phyloP scores from a whole-genome alignment of 106 monocot species.

The Chionographis japonica region DNA sequence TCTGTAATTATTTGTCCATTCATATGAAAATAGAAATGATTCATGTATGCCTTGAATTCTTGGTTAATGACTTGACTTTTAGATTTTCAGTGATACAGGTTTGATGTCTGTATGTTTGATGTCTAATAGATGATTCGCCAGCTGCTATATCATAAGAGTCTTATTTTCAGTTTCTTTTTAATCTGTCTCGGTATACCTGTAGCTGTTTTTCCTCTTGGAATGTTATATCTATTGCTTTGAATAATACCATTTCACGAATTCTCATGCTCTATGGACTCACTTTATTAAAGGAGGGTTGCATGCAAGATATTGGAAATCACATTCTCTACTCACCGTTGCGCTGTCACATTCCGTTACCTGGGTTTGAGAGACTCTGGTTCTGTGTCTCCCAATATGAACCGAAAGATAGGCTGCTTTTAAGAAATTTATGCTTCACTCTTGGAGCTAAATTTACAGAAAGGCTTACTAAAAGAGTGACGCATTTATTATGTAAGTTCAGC shows the following conservation, averaged over 20 bases:
- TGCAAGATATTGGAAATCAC: conserved; percentile 77
- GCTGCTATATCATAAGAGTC: too few relatives aligned
- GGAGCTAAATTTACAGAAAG: conserved; percentile 81
- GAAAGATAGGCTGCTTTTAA: conserved; percentile 73
- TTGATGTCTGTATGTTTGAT: too few relatives aligned
- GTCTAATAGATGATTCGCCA: too few relatives aligned
- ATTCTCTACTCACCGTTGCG: conserved; percentile 77
- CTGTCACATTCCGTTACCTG: conserved; percentile 78
- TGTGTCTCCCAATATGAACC: conserved; percentile 93
- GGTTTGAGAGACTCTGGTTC: conserved; percentile 68
- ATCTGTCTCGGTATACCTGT: background rate
- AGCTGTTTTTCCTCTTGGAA: background rate
- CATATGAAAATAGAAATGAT: too few relatives aligned
- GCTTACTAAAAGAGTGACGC: conserved; percentile 67
- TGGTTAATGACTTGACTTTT: too few relatives aligned
- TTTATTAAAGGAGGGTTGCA: conserved; percentile 52
- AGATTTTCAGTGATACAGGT: too few relatives aligned
- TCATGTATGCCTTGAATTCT: too few relatives aligned
- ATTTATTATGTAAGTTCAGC: conserved; percentile 89
- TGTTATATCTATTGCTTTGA: background rate
- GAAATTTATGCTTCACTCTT: conserved; percentile 70
- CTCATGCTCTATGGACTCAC: conserved; percentile 5
- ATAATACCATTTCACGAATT: background rate
- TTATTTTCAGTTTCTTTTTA: conserved; percentile 2
- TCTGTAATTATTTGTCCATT: too few relatives aligned